Evolutionary conservation across 305 asterid genomes (phyloP), one percentile per base, ranked within the genome.

Genomic region (Galium porrigens): DNA sequence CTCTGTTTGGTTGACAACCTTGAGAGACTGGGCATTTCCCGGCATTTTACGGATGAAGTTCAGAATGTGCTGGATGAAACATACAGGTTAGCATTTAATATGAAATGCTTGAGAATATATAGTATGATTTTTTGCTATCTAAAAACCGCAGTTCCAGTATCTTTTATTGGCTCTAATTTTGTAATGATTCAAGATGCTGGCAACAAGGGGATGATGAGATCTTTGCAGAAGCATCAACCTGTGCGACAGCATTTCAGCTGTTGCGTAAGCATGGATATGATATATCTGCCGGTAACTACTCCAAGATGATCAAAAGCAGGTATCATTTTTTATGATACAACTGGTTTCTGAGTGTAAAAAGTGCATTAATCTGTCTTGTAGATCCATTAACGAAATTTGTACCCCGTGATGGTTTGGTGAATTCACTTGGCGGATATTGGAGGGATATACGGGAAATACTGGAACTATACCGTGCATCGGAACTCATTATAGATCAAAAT

Each of bases 131-230:
- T 37, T 52, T 1, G 30, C 39, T 5, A 41, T 3, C 36, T 12
- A 6, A 39, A n/a, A 66, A 37, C 48, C 10, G 0, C 22, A 42
- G 49, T 67, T 57, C 39, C 34, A 20, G 12, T 44, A 2, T 29
- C 18, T 22, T 29, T 56, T 14, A 0, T 27, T 46, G 36, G 44
- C 58, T 46, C 39, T 49, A 63, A 5, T n/a, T 25, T 4, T 27
- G 1, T 44, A 48, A 63, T 36, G 33, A 30, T 32, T 17, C 18
- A 59, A 91, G 96, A 59, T 76, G 72, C 73, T 88, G 96, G 98
- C 58, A 85, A 85, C 90, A 81, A 85, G 89, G 85, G 66, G 71
- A 74, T n/a, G 96, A 91, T 61, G 95, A 85, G 74, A 88, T 91
- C 70, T 86, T 86, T 76, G 68, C 76, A 81, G 89, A 84, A 60